Evolutionary conservation across 1,284 basidiomycete species (phyloP), one percentile per base, ranked within the genome.

Genomic region (Trametes pubescens): DNA sequence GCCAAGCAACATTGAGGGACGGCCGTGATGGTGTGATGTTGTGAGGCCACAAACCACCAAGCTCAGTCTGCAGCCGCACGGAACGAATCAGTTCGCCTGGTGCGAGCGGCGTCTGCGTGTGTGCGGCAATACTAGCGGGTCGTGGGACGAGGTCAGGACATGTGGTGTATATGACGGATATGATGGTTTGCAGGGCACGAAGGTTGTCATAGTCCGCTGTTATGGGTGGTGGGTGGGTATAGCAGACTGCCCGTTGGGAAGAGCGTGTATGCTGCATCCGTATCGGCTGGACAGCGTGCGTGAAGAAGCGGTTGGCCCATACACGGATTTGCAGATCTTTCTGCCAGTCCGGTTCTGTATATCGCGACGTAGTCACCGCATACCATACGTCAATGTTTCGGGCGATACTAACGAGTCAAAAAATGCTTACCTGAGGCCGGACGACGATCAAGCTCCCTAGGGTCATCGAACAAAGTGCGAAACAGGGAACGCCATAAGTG

Each of bases 1-100:
- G 69, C 75, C 75, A 77, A 7, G 53, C 18, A n/a, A 73, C 66
- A 65, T 76, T 77, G 22, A 52, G 60, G 1, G 73, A 75, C 2
- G 38, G 29, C 0, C 22, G 32, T 18, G 35, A 24, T n/a, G 29
- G 40, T 22, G 48, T 56, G 37, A 4, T 26, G 11, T 44, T 49
- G 14, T 55, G 65, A 32, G 47, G 64, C 66, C 61, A 59, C 26
- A 64, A 18, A 2, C 43, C 37, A 26, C 64, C 38, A 8, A 32
- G 29, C 11, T 59, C 48, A 4, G 46, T 18, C 29, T 63, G 62
- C 13, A 62, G 51, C 35, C 59, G 40, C 18, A n/a, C 18, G 10
- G 18, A 16, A 16, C 18, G 14, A 3, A 13, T n/a, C 18, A 16
- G 40, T n/a, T 16, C 14, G 29, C 29, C 29, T 8, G 29, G 29